Evolutionary conservation across 1,284 basidiomycete species (phyloP), one percentile per base, ranked within the genome.

Genomic region (Cutaneotrichosporon sp.): DNA sequence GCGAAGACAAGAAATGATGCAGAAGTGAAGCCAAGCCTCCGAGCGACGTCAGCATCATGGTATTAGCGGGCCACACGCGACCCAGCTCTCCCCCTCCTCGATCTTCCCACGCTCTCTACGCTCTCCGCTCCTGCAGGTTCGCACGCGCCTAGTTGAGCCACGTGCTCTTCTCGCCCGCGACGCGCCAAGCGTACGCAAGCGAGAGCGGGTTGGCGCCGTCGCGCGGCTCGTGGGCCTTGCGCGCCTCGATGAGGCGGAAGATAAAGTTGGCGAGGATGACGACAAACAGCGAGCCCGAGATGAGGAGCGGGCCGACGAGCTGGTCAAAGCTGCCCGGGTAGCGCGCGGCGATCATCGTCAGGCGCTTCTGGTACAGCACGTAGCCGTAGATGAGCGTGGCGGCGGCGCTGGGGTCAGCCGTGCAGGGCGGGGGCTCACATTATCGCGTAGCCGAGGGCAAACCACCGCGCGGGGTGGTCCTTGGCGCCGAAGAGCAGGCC

Each of bases 311-410:
- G 1, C 92, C 93, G 25, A 84, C 77, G 7, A 93, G 84, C 59
- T 87, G 84, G 75, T 94, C 93, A 73, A 97, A 97, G 72, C 90
- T 87, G 3, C 92, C 91, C n/a, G 92, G 88, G 80, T 95, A 90
- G 56, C 93, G 85, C 65, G 88, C 87, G 31, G 90, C 89, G 70
- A 99, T 98, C 85, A 94, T 88, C 50, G 89, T 90, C 58, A 98
- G 87, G 52, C 95, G 87, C 66, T 88, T 85, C 76, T 97, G 92
- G 78, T 95, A 97, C 60, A 95, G 82, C 9, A 81, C 82, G 78
- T 91, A 95, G 0, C 91, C 93, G 80, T 98, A 98, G 4, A 92
- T 76, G 52, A 80, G 65, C 18, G 77, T 69, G 0, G 66, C 74
- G 9, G 74, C 73, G n/a, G 80, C 78, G 47, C 79, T 81, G 65